Conservation (phyloP, 2,329 filamentous ascomycete genomes). For the Amesomyces nigricolor region DNA sequence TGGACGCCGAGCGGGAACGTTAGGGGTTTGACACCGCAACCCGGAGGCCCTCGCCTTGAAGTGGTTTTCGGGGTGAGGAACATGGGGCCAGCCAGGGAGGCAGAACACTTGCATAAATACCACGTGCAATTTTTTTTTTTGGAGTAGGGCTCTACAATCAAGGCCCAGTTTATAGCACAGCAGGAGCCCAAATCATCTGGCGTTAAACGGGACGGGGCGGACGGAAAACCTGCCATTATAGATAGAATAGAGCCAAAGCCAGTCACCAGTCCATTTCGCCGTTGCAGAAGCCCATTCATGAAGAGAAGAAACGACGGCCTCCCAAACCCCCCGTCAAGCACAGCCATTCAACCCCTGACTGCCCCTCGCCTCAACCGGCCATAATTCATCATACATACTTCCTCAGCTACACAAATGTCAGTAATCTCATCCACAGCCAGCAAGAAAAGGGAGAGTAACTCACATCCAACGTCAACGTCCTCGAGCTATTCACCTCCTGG, state of each 20-base stretch:
- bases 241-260: slow-evolving; percentile 12
- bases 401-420: slow-evolving; percentile 11
- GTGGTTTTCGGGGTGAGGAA: too few relatives aligned
- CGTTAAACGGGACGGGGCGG: not conserved
- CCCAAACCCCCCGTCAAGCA: not conserved
- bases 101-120: too few relatives aligned
- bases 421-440: not conserved
- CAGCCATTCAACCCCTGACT: not conserved
- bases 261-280: slow-evolving; percentile 7
- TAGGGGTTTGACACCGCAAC: too few relatives aligned
- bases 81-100: too few relatives aligned
- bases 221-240: not conserved
- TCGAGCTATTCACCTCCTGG: slow-evolving; percentile 86
- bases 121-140: not conserved
- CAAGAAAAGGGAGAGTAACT: slow-evolving; percentile 42
- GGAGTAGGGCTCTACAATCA: not conserved
- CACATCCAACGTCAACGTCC: slow-evolving; percentile 90
- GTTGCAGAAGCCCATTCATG: not conserved
- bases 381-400: slow-evolving; percentile 2
- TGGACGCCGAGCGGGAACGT: too few relatives aligned
- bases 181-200: not conserved
- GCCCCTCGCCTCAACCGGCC: not conserved
- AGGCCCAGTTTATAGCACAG: not conserved
- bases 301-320: not conserved
- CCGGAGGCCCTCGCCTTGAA: too few relatives aligned